Conservation (phyloP, 2,329 filamentous ascomycete species). For the Verticillium albo-atrum region DNA sequence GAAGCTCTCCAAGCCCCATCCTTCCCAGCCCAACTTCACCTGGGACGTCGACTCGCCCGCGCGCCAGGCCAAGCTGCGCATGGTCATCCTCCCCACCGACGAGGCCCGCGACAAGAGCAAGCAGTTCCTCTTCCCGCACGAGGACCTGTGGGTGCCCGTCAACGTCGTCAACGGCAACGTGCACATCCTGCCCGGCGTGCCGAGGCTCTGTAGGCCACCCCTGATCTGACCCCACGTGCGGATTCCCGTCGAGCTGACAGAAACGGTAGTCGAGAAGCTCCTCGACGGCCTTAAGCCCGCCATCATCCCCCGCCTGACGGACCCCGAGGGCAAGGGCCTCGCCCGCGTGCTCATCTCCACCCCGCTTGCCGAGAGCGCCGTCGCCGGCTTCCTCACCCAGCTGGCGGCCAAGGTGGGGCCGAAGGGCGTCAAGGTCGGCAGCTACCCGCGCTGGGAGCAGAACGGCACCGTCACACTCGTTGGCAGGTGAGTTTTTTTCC, state of each 20-base stretch:
- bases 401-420: conserved; percentile 69
- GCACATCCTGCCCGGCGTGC: conserved; percentile 88
- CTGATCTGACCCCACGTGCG: background rate
- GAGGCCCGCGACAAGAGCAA: conserved; percentile 57
- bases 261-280: conserved; percentile 60
- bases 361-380: conserved; percentile 77
- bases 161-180: conserved; percentile 87
- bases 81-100: conserved; percentile 84
- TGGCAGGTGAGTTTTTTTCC: conserved; percentile 38
- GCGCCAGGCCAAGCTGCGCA: conserved; percentile 77
- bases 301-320: conserved; percentile 65
- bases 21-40: conserved; percentile 69
- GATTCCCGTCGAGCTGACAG: background rate
- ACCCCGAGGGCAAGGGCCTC: conserved; percentile 79
- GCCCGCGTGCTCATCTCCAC: conserved; percentile 80
- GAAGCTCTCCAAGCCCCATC: conserved; percentile 67
- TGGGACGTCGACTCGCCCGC: conserved; percentile 81
- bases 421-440: conserved; percentile 86
- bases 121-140: conserved; percentile 73
- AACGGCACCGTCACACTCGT: conserved; percentile 91
- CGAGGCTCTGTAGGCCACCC: conserved; percentile 60
- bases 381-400: conserved; percentile 78
- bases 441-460: conserved; percentile 91
- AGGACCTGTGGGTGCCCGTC: conserved; percentile 88
- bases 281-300: conserved; percentile 71